These are phyloP conservation scores for Straminergon stramineum DNA, from an alignment of 225 moss, liverwort and hornwort genomes.

Conservation along the genomic window DNA sequence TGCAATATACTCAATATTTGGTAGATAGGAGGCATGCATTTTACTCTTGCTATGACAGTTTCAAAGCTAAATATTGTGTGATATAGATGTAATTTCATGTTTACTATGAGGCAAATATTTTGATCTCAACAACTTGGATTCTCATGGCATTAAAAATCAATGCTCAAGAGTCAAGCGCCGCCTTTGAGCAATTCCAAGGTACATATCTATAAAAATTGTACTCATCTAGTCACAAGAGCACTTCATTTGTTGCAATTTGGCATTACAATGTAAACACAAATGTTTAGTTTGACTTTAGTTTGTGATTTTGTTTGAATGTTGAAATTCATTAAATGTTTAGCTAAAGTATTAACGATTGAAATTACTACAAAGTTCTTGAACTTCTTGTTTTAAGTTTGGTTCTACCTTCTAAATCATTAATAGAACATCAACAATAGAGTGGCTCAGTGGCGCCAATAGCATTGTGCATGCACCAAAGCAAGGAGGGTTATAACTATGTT, in stretches of 20 bases:
- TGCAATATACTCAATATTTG: background rate
- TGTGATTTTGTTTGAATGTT: no score
- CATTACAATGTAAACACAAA: background rate
- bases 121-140: background rate
- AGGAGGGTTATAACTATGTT: background rate
- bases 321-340: background rate
- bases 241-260: background rate
- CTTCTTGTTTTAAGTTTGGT: background rate
- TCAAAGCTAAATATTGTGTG: background rate
- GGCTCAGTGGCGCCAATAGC: no score
- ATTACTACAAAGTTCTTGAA: background rate
- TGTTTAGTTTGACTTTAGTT: background rate
- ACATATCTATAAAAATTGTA: background rate
- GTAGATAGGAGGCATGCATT: background rate
- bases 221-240: fast-evolving
- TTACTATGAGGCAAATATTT: background rate
- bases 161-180: background rate
- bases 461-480: background rate
- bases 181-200: background rate
- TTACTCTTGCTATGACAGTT: background rate
- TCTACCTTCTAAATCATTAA: background rate
- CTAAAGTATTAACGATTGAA: background rate
- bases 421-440: background rate
- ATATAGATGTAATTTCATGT: background rate
- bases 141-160: background rate